Percentiles rank a stretch among this genome's conserved stretches.
Evolutionary conservation across 345 rosid genomes (phyloP).

Genomic region (Gossypium sturtianum): DNA sequence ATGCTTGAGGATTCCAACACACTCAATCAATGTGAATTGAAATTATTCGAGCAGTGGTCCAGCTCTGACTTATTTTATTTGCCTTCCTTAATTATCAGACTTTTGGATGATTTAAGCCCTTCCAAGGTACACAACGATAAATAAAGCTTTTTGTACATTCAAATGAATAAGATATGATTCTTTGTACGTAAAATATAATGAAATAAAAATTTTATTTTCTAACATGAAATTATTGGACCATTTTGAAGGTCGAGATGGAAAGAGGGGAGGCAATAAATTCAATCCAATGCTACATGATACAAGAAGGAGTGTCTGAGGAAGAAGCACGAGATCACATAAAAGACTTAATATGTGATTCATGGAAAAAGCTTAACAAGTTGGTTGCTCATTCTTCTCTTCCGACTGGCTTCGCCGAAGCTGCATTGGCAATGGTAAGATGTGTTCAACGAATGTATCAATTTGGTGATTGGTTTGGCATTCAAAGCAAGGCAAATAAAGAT

Average conservation of each 20-base stretch:
- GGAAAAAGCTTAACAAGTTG: slow-evolving; percentile 3
- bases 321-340: slow-evolving; percentile 18
- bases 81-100: neutral
- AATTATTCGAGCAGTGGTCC: neutral
- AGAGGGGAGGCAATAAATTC: slow-evolving; percentile 17
- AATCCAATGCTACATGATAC: slow-evolving; percentile 2
- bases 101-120: slow-evolving; percentile 8
- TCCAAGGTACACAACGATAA: neutral
- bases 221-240: neutral
- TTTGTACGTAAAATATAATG: no score
- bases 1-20: neutral
- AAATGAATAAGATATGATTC: no score
- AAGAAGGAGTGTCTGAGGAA: slow-evolving; percentile 5
- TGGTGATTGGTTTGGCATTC: slow-evolving; percentile 6
- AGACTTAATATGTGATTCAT: neutral
- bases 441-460: neutral
- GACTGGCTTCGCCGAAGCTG: neutral
- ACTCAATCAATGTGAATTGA: neutral
- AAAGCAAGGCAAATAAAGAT: neutral
- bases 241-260: neutral
- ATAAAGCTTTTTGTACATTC: no score
- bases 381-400: neutral
- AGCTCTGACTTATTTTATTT: slow-evolving; percentile 4
- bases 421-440: neutral
- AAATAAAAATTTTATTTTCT: neutral